Percentiles rank a stretch among this genome's conserved stretches.
phyloP scores from a whole-genome alignment of 257 asterid species.

The Craterostigma plantagineum region DNA sequence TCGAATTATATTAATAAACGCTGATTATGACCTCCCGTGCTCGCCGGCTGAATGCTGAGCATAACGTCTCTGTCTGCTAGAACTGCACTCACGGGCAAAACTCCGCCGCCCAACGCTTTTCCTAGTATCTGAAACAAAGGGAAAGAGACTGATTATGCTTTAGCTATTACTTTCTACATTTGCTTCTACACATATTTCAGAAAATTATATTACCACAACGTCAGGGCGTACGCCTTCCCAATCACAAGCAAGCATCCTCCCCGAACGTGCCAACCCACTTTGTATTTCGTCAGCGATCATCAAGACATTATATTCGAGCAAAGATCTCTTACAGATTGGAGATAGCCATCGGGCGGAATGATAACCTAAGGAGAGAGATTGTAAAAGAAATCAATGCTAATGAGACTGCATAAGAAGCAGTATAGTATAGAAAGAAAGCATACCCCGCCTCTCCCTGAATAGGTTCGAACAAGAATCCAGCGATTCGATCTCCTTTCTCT shows the following conservation, averaged over 20 bases:
- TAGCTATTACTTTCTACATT: background rate
- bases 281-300: slow-evolving; percentile 98
- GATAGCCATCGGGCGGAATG: slow-evolving; percentile 87
- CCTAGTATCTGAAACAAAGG: slow-evolving; percentile 59
- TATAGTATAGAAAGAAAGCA: slow-evolving; percentile 6
- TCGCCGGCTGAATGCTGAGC: slow-evolving; percentile 96
- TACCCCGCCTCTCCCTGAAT: slow-evolving; percentile 99
- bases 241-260: slow-evolving; percentile 77
- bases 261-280: slow-evolving; percentile 95
- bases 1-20: background rate
- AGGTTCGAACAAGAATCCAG: slow-evolving; percentile 93
- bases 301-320: slow-evolving; percentile 64
- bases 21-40: slow-evolving; percentile 79
- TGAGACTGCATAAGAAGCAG: background rate
- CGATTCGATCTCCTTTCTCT: slow-evolving; percentile 82
- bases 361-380: slow-evolving; percentile 39
- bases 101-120: slow-evolving; percentile 97
- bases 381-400: slow-evolving; percentile 2
- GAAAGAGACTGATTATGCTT: slow-evolving; percentile 7
- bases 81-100: slow-evolving; percentile 86
- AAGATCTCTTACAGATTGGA: slow-evolving; percentile 63
- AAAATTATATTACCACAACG: slow-evolving; percentile 86
- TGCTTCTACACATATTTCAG: too few relatives aligned
- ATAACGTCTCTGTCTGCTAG: slow-evolving; percentile 87
- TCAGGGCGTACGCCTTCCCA: slow-evolving; percentile 91